These are phyloP conservation scores for Daldinia concentrica DNA, from an alignment of 495 filamentous ascomycete genomes.

Conservation along the genomic window DNA sequence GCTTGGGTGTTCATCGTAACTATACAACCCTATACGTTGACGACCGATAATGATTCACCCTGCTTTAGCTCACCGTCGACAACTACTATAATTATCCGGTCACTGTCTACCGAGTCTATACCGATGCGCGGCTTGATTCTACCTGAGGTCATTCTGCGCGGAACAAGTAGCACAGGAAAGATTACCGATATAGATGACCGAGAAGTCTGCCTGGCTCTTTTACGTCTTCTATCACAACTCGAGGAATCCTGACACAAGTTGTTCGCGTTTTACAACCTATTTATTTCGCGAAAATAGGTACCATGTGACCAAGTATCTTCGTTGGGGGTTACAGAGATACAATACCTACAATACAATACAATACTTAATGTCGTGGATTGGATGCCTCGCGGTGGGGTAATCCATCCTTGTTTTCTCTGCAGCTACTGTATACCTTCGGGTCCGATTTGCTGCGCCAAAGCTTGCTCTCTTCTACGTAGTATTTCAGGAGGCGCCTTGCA, in stretches of 20 bases:
- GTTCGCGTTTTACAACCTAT: slow-evolving; percentile 28
- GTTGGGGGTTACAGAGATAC: slow-evolving; percentile 19
- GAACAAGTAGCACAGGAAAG: slow-evolving; percentile 22
- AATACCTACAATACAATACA: background rate
- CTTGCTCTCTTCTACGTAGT: slow-evolving; percentile 14
- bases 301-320: slow-evolving; percentile 1
- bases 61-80: background rate
- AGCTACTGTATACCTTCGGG: slow-evolving; percentile 11
- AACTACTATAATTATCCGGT: slow-evolving; percentile 21
- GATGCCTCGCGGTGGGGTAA: slow-evolving; percentile 17
- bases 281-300: slow-evolving; percentile 6
- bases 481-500: slow-evolving; percentile 31
- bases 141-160: slow-evolving; percentile 16
- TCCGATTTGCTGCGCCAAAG: slow-evolving; percentile 11
- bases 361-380: background rate
- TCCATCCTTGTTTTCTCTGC: slow-evolving; percentile 19
- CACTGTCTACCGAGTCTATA: slow-evolving; percentile 7
- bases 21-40: background rate
- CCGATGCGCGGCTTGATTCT: slow-evolving; percentile 3
- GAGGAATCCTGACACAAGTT: slow-evolving; percentile 36
- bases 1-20: background rate
- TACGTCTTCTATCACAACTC: slow-evolving; percentile 16
- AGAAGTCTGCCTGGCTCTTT: slow-evolving; percentile 11
- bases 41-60: background rate
- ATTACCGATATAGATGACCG: slow-evolving; percentile 30